These are phyloP conservation scores for Tuber borchii DNA, from an alignment of 495 filamentous ascomycete genomes.

Conservation along the genomic window DNA sequence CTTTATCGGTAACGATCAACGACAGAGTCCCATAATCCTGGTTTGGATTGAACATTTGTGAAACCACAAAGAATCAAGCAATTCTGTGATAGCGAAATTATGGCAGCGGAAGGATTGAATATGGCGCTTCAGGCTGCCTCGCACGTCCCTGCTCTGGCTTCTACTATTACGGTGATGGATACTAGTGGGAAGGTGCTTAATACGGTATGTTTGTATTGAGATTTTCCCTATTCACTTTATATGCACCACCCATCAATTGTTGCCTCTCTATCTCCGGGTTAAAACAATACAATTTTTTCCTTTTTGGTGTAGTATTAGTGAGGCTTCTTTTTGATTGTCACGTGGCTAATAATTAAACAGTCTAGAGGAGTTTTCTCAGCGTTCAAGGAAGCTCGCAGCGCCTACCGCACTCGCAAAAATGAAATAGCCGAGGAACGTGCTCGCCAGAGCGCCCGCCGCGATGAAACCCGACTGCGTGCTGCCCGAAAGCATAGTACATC, in stretches of 20 bases:
- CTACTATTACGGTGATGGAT: slow-evolving; percentile 28
- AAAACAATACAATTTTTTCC: neutral
- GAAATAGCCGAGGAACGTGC: slow-evolving; percentile 38
- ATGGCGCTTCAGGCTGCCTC: slow-evolving; percentile 29
- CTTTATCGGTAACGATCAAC: neutral
- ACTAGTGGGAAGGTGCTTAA: slow-evolving; percentile 32
- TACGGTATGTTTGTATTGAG: slow-evolving; percentile 30
- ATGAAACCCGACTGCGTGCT: slow-evolving; percentile 21
- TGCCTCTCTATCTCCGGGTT: neutral
- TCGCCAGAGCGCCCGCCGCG: slow-evolving; percentile 33
- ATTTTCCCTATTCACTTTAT: neutral
- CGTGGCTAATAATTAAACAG: slow-evolving; percentile 11
- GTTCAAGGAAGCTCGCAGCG: slow-evolving; percentile 34
- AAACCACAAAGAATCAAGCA: neutral
- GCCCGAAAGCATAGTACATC: slow-evolving; percentile 24
- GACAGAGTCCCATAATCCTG: neutral
- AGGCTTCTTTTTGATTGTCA: neutral
- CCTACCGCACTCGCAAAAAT: slow-evolving; percentile 38
- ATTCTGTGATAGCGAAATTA: slow-evolving; percentile 2
- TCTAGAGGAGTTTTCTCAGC: slow-evolving; percentile 39
- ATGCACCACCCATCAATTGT: slow-evolving; percentile 22
- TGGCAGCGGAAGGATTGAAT: slow-evolving; percentile 25
- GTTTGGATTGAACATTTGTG: slow-evolving; percentile 1
- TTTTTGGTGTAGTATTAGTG: neutral
- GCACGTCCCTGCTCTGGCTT: slow-evolving; percentile 23